Percentiles rank a stretch among this genome's conserved stretches.
Evolutionary conservation across 1,284 basidiomycete species (phyloP).

Genomic region (Melampsora americana): DNA sequence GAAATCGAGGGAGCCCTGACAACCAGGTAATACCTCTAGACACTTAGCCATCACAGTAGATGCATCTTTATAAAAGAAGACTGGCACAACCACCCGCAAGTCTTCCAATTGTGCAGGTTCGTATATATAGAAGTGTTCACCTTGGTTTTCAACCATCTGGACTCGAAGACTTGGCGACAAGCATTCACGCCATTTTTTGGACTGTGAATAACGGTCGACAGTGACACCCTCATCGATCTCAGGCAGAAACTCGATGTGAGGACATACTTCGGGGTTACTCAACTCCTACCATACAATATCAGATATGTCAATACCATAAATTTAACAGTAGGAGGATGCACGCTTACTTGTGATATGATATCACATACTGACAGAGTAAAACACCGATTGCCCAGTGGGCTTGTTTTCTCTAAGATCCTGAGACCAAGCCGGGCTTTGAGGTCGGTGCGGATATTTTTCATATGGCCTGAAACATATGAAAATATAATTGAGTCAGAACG

Average conservation of each 20-base stretch:
- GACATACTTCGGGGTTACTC: not conserved
- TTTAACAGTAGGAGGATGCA: not conserved
- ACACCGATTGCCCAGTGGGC: not conserved
- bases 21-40: too few relatives aligned
- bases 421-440: not conserved
- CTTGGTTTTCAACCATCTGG: not conserved
- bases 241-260: not conserved
- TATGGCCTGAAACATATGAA: too few relatives aligned
- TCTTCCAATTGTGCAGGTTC: too few relatives aligned
- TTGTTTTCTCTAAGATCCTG: not conserved
- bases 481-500: too few relatives aligned
- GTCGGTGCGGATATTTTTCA: not conserved
- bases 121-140: not conserved
- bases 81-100: not conserved
- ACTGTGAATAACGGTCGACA: slow-evolving; percentile 2
- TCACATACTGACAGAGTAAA: not conserved
- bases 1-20: too few relatives aligned
- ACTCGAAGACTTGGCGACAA: not conserved
- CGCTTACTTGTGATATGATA: not conserved
- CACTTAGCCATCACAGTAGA: too few relatives aligned
- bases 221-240: not conserved
- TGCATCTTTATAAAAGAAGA: not conserved
- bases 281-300: not conserved
- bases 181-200: slow-evolving; percentile 4
- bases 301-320: not conserved